Conservation (phyloP, 2,329 filamentous ascomycete genomes). For the Chalaropsis ovoidea region DNA sequence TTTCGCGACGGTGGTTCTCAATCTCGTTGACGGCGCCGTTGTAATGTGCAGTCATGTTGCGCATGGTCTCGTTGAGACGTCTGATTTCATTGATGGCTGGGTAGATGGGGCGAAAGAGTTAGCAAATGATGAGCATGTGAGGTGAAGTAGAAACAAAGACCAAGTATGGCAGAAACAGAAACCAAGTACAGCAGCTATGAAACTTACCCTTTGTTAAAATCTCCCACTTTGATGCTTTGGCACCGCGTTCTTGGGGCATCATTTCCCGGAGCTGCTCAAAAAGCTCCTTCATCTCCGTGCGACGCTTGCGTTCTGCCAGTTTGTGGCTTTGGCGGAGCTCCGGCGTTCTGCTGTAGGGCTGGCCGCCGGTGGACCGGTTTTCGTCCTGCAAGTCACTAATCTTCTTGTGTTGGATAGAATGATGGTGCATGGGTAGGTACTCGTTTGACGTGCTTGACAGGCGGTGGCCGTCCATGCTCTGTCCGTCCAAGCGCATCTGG, state of each 20-base stretch:
- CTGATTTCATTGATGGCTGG: slow-evolving; percentile 54
- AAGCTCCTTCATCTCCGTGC: slow-evolving; percentile 80
- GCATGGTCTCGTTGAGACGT: slow-evolving; percentile 42
- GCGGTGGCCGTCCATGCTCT: slow-evolving; percentile 41
- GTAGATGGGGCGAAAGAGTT: background rate
- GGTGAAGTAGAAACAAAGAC: background rate
- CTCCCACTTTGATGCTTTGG: slow-evolving; percentile 84
- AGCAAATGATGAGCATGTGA: background rate
- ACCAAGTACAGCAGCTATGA: background rate
- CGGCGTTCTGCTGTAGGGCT: slow-evolving; percentile 73
- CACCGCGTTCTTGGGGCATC: slow-evolving; percentile 69
- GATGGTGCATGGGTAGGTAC: slow-evolving; percentile 57
- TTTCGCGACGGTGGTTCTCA: slow-evolving; percentile 42
- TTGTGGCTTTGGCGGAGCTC: slow-evolving; percentile 78
- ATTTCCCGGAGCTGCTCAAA: slow-evolving; percentile 71
- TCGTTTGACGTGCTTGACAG: slow-evolving; percentile 42
- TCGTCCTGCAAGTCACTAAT: slow-evolving; percentile 56
- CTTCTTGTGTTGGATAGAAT: slow-evolving; percentile 64
- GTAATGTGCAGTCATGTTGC: slow-evolving; percentile 39
- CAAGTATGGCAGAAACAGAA: background rate
- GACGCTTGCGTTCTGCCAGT: slow-evolving; percentile 69
- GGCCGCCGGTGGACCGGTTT: slow-evolving; percentile 44
- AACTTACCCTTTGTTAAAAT: slow-evolving; percentile 69
- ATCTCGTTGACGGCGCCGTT: slow-evolving; percentile 37
- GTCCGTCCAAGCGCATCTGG: slow-evolving; percentile 56